Evolutionary conservation across 2,329 filamentous ascomycete species (phyloP).

Genomic region (Seiridium cupressi): DNA sequence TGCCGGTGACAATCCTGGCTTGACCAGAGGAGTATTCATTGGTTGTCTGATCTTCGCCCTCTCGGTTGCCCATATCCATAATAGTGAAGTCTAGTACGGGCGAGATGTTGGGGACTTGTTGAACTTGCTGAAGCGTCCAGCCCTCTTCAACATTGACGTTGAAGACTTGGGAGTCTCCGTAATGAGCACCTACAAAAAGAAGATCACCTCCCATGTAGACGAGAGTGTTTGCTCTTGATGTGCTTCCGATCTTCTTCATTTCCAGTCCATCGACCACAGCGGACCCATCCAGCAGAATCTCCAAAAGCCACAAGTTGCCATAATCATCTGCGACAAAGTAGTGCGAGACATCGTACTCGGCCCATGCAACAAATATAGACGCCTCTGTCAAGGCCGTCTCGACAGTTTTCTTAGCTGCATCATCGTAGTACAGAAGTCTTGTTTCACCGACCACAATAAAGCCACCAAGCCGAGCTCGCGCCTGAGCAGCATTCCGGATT

Average conservation of each 20-base stretch:
- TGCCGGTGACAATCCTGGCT: slow-evolving; percentile 88
- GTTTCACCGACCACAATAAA: slow-evolving; percentile 77
- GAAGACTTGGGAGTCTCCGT: slow-evolving; percentile 85
- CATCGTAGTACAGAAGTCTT: slow-evolving; percentile 80
- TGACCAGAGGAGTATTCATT: slow-evolving; percentile 96
- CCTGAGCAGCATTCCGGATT: slow-evolving; percentile 50
- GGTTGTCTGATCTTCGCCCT: slow-evolving; percentile 69
- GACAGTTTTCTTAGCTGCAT: slow-evolving; percentile 66
- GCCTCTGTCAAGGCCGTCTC: slow-evolving; percentile 67
- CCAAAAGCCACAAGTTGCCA: slow-evolving; percentile 80
- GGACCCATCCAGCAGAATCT: slow-evolving; percentile 62
- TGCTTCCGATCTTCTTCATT: slow-evolving; percentile 62
- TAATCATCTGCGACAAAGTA: slow-evolving; percentile 94
- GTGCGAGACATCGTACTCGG: slow-evolving; percentile 73
- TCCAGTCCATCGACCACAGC: slow-evolving; percentile 71
- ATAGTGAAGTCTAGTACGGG: slow-evolving; percentile 92
- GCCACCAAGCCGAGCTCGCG: slow-evolving; percentile 63
- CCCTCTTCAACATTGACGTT: slow-evolving; percentile 42
- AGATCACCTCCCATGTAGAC: slow-evolving; percentile 73
- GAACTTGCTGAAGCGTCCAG: slow-evolving; percentile 52
- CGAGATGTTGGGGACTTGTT: slow-evolving; percentile 80
- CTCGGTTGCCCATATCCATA: slow-evolving; percentile 91
- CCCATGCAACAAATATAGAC: slow-evolving; percentile 90
- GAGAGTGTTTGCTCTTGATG: slow-evolving; percentile 73
- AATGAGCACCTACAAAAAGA: slow-evolving; percentile 87